Evolutionary conservation across 768 basidiomycete species (phyloP).

Genomic region (Lactifluus pinguis): DNA sequence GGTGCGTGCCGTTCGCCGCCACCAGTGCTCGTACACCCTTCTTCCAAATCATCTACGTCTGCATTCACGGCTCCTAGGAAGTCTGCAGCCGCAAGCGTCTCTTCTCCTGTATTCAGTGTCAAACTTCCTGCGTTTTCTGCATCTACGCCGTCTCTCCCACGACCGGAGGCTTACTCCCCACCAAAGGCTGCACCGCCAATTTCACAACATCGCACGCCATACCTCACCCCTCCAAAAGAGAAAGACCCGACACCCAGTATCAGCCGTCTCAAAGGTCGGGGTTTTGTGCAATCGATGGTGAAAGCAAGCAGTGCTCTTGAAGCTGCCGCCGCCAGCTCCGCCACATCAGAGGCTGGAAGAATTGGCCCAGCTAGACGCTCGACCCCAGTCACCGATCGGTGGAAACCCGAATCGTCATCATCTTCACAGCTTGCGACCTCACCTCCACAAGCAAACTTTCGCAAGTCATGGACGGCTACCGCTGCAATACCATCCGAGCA

Average conservation of each 20-base stretch:
- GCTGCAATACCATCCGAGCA: background rate
- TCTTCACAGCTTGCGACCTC: background rate
- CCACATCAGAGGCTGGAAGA: conserved; percentile 19
- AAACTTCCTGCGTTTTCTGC: conserved; percentile 21
- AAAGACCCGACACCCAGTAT: conserved; percentile 80
- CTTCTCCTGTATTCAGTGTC: conserved; percentile 21
- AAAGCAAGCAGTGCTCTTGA: conserved; percentile 54
- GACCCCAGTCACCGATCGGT: conserved; percentile 7
- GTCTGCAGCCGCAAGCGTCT: conserved; percentile 25
- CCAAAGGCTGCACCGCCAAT: conserved; percentile 36
- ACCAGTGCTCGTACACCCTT: conserved; percentile 5
- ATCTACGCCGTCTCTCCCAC: conserved; percentile 34
- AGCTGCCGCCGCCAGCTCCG: conserved; percentile 26
- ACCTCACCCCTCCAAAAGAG: conserved; percentile 39
- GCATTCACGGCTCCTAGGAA: conserved; percentile 20
- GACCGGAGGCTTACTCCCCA: conserved; percentile 40
- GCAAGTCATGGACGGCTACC: conserved; percentile 14
- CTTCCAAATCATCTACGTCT: conserved; percentile 7
- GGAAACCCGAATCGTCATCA: conserved; percentile 11
- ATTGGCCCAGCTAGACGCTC: background rate
- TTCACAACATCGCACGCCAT: conserved; percentile 50
- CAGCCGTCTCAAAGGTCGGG: conserved; percentile 73
- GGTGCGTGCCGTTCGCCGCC: background rate
- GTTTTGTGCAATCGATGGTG: conserved; percentile 79
- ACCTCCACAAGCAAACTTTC: background rate